Conservation (phyloP, 2,329 filamentous ascomycete species). For the Diplodia sapinea region DNA sequence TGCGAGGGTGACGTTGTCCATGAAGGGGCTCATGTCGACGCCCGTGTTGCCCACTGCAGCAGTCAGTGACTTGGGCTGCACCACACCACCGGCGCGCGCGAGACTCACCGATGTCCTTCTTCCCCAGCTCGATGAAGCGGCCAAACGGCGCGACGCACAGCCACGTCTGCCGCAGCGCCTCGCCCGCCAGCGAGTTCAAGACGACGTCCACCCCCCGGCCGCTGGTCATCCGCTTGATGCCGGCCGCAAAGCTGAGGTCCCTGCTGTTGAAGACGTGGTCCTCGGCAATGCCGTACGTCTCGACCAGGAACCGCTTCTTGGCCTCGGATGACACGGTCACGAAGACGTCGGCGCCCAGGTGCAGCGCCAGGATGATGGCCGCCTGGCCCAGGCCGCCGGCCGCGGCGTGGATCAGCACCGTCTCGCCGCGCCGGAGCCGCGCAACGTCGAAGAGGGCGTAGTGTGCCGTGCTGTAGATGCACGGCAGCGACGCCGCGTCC, state of each 20-base stretch:
- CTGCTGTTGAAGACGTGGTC: slow-evolving; percentile 44
- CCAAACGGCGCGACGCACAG: slow-evolving; percentile 41
- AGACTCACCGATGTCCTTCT: slow-evolving; percentile 10
- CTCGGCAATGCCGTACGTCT: slow-evolving; percentile 38
- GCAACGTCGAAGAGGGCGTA: slow-evolving; percentile 34
- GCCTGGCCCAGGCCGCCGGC: slow-evolving; percentile 43
- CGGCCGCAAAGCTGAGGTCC: slow-evolving; percentile 39
- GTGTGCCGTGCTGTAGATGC: slow-evolving; percentile 34
- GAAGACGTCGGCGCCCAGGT: slow-evolving; percentile 40
- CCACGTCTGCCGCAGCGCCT: slow-evolving; percentile 38
- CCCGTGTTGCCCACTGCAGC: slow-evolving; percentile 26
- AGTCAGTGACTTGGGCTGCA: too few species aligned
- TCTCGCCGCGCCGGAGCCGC: slow-evolving; percentile 31
- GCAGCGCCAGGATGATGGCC: slow-evolving; percentile 38
- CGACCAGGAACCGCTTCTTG: slow-evolving; percentile 38
- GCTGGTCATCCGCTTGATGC: slow-evolving; percentile 37
- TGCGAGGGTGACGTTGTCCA: slow-evolving; percentile 12
- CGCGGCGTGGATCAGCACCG: slow-evolving; percentile 44
- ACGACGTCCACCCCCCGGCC: slow-evolving; percentile 45
- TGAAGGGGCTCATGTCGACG: slow-evolving; percentile 29
- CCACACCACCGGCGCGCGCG: too few species aligned
- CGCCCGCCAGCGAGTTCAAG: slow-evolving; percentile 42
- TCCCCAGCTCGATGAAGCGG: slow-evolving; percentile 38
- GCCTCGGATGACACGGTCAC: slow-evolving; percentile 39
- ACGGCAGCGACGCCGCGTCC: slow-evolving; percentile 36